Percentiles rank a stretch among this genome's conserved stretches.
These are phyloP conservation scores for Magnusiomyces paraingens DNA, from an alignment of 1,139 yeast species.

Conservation along the genomic window DNA sequence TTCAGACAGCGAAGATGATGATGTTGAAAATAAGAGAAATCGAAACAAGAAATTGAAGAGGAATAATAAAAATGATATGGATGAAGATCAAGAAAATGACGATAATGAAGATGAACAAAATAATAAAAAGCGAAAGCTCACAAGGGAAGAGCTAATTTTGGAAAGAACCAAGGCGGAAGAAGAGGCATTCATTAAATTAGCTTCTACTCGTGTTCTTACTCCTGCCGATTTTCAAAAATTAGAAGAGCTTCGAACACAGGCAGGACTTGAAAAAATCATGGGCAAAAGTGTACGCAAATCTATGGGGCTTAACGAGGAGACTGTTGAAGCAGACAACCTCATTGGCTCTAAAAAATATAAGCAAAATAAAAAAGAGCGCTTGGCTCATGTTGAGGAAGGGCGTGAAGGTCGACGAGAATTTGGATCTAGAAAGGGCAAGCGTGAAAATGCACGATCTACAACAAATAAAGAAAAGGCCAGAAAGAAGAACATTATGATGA, in stretches of 20 bases:
- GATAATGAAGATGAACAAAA: slow-evolving; percentile 33
- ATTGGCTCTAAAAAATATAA: slow-evolving; percentile 84
- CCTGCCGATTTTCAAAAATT: slow-evolving; percentile 97
- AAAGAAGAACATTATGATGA: slow-evolving; percentile 98
- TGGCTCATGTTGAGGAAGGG: slow-evolving; percentile 83
- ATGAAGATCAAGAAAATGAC: slow-evolving; percentile 60
- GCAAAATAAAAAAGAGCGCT: slow-evolving; percentile 81
- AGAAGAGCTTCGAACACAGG: slow-evolving; percentile 76
- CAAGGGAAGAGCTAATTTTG: slow-evolving; percentile 20
- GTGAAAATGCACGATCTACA: slow-evolving; percentile 63
- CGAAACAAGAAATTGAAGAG: slow-evolving; percentile 35
- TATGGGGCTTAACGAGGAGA: slow-evolving; percentile 60
- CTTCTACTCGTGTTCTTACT: slow-evolving; percentile 73
- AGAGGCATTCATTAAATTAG: slow-evolving; percentile 54
- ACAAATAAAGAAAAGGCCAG: slow-evolving; percentile 94
- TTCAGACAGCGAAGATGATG: slow-evolving; percentile 60
- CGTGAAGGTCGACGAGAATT: slow-evolving; percentile 80
- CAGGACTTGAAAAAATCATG: slow-evolving; percentile 74
- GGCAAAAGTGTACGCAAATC: slow-evolving; percentile 36
- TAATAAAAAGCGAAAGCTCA: slow-evolving; percentile 22
- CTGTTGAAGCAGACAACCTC: slow-evolving; percentile 70
- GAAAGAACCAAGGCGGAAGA: slow-evolving; percentile 30
- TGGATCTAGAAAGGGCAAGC: slow-evolving; percentile 79
- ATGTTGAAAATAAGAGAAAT: slow-evolving; percentile 27
- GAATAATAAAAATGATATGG: slow-evolving; percentile 42